A percentile compares a stretch with the other conserved stretches of the same genome.
phyloP scores from a whole-genome alignment of 805 yeast species.

The Metschnikowia picachoensis region DNA sequence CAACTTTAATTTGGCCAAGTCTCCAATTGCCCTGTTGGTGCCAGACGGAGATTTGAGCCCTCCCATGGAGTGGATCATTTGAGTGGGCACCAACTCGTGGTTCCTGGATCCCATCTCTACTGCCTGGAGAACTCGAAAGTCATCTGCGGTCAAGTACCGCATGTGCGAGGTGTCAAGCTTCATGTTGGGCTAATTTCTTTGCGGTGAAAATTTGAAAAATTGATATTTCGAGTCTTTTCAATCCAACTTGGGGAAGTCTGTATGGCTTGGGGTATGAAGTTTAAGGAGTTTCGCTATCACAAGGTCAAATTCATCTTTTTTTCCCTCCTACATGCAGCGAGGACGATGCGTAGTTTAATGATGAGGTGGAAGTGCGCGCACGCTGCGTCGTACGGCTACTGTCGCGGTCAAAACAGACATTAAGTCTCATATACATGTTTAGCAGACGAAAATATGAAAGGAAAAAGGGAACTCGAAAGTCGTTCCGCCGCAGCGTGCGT shows the following conservation, averaged over 20 bases:
- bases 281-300: too few relatives aligned
- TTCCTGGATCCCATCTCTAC: conserved; percentile 87
- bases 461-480: conserved; percentile 6
- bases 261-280: not conserved
- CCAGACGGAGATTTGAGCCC: conserved; percentile 72
- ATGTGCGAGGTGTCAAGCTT: conserved; percentile 89
- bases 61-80: conserved; percentile 74
- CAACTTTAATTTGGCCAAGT: conserved; percentile 80
- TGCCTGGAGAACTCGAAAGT: conserved; percentile 84
- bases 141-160: conserved; percentile 89
- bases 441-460: conserved; percentile 11
- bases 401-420: too few relatives aligned
- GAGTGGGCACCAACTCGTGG: conserved; percentile 93
- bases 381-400: too few relatives aligned
- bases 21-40: conserved; percentile 74
- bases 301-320: not conserved
- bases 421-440: conserved; percentile 8
- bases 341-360: not conserved
- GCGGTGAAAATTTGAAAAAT: not conserved
- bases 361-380: not conserved
- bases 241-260: not conserved
- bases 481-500: conserved; percentile 8
- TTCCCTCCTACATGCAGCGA: not conserved
- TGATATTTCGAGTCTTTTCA: too few relatives aligned
- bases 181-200: conserved; percentile 44